phyloP scores from a whole-genome alignment of 345 rosid species.

The Ceriops tagal region DNA sequence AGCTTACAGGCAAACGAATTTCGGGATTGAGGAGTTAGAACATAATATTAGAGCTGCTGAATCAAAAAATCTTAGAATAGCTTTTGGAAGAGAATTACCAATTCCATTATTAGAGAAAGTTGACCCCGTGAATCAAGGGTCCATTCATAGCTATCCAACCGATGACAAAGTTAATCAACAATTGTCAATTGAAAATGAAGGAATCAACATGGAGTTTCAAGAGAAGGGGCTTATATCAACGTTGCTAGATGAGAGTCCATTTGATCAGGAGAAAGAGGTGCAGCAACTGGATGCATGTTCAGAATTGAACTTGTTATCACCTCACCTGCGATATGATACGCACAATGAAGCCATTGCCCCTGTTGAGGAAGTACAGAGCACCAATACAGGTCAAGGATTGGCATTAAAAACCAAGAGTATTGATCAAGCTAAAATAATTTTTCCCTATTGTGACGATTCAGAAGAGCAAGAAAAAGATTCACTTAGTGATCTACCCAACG shows the following conservation, averaged over 20 bases:
- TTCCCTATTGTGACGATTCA: constrained; percentile 17
- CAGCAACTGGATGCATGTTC: constrained; percentile 14
- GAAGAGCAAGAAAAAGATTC: constrained; percentile 22
- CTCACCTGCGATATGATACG: constrained; percentile 8
- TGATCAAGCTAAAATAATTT: constrained; percentile 12
- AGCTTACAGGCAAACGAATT: constrained; percentile 49
- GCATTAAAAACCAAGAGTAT: constrained; percentile 20
- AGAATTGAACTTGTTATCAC: constrained; percentile 9
- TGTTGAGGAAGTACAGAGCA: constrained; percentile 20
- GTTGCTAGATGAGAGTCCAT: constrained; percentile 14
- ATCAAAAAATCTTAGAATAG: constrained; percentile 23
- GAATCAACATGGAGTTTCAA: constrained; percentile 16
- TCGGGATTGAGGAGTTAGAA: constrained; percentile 37
- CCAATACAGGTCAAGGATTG: constrained; percentile 11
- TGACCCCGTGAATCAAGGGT: constrained; percentile 17
- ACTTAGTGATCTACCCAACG: neutral
- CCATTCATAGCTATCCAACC: constrained; percentile 12
- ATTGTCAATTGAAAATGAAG: constrained; percentile 12
- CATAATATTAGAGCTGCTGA: constrained; percentile 21
- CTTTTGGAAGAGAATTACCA: constrained; percentile 41
- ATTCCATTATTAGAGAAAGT: constrained; percentile 34
- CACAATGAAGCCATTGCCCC: constrained; percentile 24
- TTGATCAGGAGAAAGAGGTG: constrained; percentile 15
- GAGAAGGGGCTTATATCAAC: constrained; percentile 21
- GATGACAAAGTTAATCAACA: constrained; percentile 9